phyloP scores from a whole-genome alignment of 2,329 filamentous ascomycete species.

The Balansia obtecta region DNA sequence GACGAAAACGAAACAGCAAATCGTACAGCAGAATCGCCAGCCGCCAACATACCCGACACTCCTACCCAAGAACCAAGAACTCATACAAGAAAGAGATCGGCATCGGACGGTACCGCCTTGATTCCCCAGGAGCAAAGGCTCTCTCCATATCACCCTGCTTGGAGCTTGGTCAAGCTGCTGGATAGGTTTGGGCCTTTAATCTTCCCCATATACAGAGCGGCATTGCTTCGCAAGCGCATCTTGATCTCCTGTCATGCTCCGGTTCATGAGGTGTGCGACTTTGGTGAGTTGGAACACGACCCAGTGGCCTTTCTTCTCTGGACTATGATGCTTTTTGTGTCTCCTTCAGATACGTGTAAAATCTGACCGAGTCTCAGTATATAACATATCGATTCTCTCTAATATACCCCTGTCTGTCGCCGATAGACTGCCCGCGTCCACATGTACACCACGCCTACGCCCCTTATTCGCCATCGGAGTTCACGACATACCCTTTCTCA shows the following conservation, averaged over 20 bases:
- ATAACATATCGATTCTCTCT: conserved; percentile 84
- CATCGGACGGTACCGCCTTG: conserved; percentile 48
- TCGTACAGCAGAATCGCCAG: conserved; percentile 15
- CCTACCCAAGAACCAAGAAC: conserved; percentile 23
- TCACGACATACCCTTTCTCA: conserved; percentile 75
- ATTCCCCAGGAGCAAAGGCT: conserved; percentile 52
- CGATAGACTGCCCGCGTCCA: conserved; percentile 52
- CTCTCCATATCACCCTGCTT: conserved; percentile 71
- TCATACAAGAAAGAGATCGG: conserved; percentile 45
- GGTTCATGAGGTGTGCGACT: conserved; percentile 76
- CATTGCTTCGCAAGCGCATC: conserved; percentile 76
- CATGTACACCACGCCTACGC: conserved; percentile 52
- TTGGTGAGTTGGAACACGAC: conserved; percentile 44
- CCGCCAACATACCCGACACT: conserved; percentile 22
- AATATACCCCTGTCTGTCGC: conserved; percentile 68
- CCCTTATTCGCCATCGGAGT: conserved; percentile 91
- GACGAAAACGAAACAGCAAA: conserved; percentile 7
- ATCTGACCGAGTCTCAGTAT: conserved; percentile 44
- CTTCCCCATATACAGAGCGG: conserved; percentile 82
- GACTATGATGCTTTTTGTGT: conserved; percentile 7
- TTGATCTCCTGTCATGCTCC: conserved; percentile 78
- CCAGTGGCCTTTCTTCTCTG: no score
- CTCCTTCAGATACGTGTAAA: no score
- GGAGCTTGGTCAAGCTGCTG: conserved; percentile 65
- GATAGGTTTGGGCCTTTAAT: conserved; percentile 82